phyloP scores from a whole-genome alignment of 768 basidiomycete species.

The Amanita rimosa region DNA sequence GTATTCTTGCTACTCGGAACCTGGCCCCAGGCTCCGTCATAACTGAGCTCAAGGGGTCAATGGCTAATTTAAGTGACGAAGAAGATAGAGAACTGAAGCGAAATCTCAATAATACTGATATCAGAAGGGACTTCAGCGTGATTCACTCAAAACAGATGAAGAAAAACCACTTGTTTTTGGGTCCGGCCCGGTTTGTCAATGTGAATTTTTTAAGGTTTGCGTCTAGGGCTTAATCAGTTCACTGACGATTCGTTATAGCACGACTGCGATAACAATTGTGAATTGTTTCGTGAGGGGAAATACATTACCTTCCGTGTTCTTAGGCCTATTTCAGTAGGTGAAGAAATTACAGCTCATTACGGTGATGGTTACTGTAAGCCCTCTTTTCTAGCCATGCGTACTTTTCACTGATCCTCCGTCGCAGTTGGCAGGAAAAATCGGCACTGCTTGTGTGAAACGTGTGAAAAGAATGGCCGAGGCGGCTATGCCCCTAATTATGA shows the following conservation, averaged over 20 bases:
- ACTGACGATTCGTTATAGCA: conserved; percentile 39
- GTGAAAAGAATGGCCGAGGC: conserved; percentile 64
- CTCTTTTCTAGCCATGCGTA: conserved; percentile 11
- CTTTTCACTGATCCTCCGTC: conserved; percentile 7
- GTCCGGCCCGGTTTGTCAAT: conserved; percentile 87
- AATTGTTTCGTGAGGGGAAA: conserved; percentile 78
- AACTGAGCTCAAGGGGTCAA: conserved; percentile 81
- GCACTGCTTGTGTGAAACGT: conserved; percentile 75
- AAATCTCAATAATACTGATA: conserved; percentile 63
- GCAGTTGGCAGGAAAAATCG: conserved; percentile 30
- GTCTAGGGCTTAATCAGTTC: conserved; percentile 10
- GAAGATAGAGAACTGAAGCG: conserved; percentile 83
- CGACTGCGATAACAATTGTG: conserved; percentile 84
- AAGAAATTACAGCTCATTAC: conserved; percentile 86
- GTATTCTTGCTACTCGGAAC: conserved; percentile 72
- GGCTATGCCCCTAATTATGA: conserved; percentile 56
- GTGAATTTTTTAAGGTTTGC: conserved; percentile 34
- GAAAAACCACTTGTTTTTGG: conserved; percentile 85
- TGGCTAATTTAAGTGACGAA: conserved; percentile 79
- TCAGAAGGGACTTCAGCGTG: conserved; percentile 82
- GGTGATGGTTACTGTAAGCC: conserved; percentile 81
- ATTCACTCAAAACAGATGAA: conserved; percentile 89
- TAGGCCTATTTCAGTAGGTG: conserved; percentile 65
- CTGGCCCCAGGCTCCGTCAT: conserved; percentile 63
- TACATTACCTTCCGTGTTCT: conserved; percentile 85